Percentiles rank a stretch among this genome's conserved stretches.
phyloP scores from a whole-genome alignment of 306 rosid genomes.

The Parietaria judaica region DNA sequence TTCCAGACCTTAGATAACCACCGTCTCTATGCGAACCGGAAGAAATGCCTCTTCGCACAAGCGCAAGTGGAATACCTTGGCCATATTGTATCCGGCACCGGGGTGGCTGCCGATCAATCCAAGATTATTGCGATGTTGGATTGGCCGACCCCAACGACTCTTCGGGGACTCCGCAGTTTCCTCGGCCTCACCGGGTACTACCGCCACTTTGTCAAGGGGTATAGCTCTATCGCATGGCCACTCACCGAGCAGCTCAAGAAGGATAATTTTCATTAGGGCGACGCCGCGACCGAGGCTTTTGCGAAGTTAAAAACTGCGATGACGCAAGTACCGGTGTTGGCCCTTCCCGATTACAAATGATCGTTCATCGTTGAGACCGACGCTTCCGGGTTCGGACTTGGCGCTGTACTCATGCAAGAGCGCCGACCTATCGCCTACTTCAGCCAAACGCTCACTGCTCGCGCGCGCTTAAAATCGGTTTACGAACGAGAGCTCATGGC shows the following conservation, averaged over 20 bases:
- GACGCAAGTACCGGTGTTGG: not conserved
- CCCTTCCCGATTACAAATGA: not conserved
- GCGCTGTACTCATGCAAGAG: not conserved
- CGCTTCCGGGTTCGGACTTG: not conserved
- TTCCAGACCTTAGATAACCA: too few species aligned
- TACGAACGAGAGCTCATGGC: not conserved
- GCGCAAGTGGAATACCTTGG: too few species aligned
- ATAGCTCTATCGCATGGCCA: not conserved
- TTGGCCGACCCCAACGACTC: too few species aligned
- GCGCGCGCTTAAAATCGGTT: not conserved
- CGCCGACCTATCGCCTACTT: not conserved
- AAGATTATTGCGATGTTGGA: too few species aligned
- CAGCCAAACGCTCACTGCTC: not conserved
- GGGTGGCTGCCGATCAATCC: too few species aligned
- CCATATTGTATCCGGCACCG: too few species aligned
- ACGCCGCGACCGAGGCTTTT: not conserved
- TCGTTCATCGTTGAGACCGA: not conserved
- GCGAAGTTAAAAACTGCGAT: not conserved
- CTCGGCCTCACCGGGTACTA: conserved; percentile 1
- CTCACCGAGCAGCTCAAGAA: not conserved
- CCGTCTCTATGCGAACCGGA: too few species aligned
- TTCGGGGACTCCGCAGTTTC: not conserved
- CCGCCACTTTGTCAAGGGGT: not conserved
- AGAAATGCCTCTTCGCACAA: too few species aligned
- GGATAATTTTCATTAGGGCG: not conserved